Base-by-base conservation (phyloP, 805 yeast species). In the Saturnispora ahearnii region DNA sequence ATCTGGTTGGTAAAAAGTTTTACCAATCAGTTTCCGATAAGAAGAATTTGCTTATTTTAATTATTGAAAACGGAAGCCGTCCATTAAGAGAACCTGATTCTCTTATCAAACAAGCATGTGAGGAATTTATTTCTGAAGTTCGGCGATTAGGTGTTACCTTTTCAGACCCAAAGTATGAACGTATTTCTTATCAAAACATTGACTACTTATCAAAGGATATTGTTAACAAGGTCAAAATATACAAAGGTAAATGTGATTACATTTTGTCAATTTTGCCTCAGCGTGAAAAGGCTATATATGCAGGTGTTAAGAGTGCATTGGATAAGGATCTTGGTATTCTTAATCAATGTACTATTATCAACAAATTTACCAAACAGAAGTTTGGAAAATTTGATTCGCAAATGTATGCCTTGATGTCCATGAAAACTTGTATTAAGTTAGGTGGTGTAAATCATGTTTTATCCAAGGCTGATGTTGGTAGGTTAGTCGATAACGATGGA, bases 401-500 rank as follows among this genome's bases (percentile, higher is more conserved):
- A 44, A 65, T 65, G 59, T 59, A 61, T 44, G 66, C 67, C 6
- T 57, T 65, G 34, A 64, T 63, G 52, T 58, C 62, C 18, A 59
- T 64, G 62, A 64, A 64, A 52, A 51, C 65, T 10, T 63, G 65
- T 49, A 51, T 59, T 24, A 64, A 64, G 45, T 53, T 64, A 13
- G 68, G 68, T 30, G 68, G 68, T 38, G 46, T 54, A 2, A 64
- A 63, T 38, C 61, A 59, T 21, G 46, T 52, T 34, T 48, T 63
- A 31, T 53, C 55, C 22, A 46, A 52, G 4, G 43, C 44, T 15
- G 55, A 58, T 15, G 44, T 53, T 21, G 56, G 60, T 41, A 54
- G 41, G 36, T 24, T 58, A 13, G 51, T 55, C 18, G 50, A 54
- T 31, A 42, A 46, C 31, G 52, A 55, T 22, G 52, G 53, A 26